Conservation (phyloP, 2,329 filamentous ascomycete species). For the Stagonosporopsis cucurbitacearum region DNA sequence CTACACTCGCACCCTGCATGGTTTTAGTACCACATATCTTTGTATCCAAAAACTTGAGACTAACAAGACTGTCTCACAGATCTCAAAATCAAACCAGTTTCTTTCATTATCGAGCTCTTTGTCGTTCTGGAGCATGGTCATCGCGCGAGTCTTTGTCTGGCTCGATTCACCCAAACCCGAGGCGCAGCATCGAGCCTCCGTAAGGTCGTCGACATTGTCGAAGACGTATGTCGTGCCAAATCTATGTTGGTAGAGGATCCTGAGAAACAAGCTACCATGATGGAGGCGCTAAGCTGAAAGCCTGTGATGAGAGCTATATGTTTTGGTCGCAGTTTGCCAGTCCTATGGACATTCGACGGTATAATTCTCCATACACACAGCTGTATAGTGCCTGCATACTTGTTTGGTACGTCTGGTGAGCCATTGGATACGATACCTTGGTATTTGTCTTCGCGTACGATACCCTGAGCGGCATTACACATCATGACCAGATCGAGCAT, state of each 20-base stretch:
- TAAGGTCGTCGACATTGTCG: constrained; percentile 78
- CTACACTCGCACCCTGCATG: constrained; percentile 18
- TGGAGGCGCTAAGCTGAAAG: constrained; percentile 48
- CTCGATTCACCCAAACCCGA: constrained; percentile 85
- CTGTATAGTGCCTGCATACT: background rate
- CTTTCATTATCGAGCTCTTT: constrained; percentile 86
- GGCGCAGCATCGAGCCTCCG: constrained; percentile 92
- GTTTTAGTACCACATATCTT: background rate
- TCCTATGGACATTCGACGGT: constrained; percentile 1
- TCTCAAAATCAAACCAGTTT: constrained; percentile 83
- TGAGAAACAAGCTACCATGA: constrained; percentile 53
- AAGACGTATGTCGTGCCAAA: constrained; percentile 69
- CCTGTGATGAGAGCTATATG: background rate
- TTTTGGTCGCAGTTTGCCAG: background rate
- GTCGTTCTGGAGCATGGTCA: constrained; percentile 86
- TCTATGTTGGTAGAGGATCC: constrained; percentile 70
- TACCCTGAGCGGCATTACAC: background rate
- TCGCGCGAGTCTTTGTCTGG: constrained; percentile 76
- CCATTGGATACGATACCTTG: constrained; percentile 15
- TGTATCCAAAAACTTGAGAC: constrained; percentile 5
- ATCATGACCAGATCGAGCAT: constrained; percentile 2
- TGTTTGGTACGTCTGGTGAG: constrained; percentile 9
- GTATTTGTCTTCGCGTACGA: constrained; percentile 1
- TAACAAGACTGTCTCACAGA: constrained; percentile 56
- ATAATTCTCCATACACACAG: background rate